Base-by-base conservation (phyloP, 2,329 filamentous ascomycete genomes). In the Fusarium ramigenum region DNA sequence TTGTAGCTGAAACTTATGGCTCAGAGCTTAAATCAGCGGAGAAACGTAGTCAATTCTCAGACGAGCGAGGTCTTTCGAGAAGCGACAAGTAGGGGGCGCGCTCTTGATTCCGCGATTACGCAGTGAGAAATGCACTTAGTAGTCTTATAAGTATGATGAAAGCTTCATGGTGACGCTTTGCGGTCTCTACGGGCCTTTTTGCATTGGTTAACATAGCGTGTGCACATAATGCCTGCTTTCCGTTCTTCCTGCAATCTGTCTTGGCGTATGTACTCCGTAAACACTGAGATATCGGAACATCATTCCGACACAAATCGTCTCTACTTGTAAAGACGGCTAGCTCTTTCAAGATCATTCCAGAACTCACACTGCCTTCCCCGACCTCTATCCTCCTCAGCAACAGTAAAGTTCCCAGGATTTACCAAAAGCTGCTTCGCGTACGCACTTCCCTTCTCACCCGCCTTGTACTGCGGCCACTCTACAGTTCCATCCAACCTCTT, bases 321-420 rank as follows among this genome's bases (percentile, higher is more conserved):
- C 10, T 66, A 66, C 47, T 66, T 66, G 14, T 64, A 46, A 0
- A 66, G 63, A 11, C 63, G 59, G 3, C 47, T 11, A 43, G 63
- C 60, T n/a, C 63, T 43, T 3, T 37, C 28, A n/a, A 30, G 6
- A n/a, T 64, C 63, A 30, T 66, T 66, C 63, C 63, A 66, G n/a
- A 64, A 66, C 2, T 36, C 40, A 30, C 63, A 66, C 28, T 66
- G 63, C 6, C 47, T n/a, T 2, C 23, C 32, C 1, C 60, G 5
- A 15, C 34, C 37, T 30, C 25, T 64, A 5, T 66, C 63, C 16
- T 57, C 63, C 0, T 66, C 63, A 9, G 57, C 60, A 7, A 66
- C 60, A 1, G 63, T 64, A 14, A 56, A 65, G 19, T 66, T 56
- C 0, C 60, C 63, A 4, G 63, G 63, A 5, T 66, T 66, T 3